phyloP scores from a whole-genome alignment of 139 green algal species.

The Diplosphaera chodatii region DNA sequence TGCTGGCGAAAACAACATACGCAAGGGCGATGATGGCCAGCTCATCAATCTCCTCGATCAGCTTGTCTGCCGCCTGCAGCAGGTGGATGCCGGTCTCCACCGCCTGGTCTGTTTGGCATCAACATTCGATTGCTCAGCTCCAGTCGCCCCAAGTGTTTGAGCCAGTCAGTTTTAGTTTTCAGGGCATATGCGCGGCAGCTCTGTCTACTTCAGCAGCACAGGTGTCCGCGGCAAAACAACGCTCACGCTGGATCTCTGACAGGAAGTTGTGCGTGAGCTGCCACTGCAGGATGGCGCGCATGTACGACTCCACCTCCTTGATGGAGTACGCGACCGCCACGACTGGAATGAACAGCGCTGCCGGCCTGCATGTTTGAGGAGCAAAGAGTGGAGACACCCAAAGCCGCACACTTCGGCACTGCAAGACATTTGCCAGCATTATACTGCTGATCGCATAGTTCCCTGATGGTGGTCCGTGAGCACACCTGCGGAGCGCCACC shows the following conservation, averaged over 20 bases:
- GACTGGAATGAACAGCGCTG: neutral
- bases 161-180: too few relatives aligned
- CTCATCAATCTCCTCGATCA: slow-evolving; percentile 11
- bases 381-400: too few relatives aligned
- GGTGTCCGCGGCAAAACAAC: too few relatives aligned
- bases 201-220: too few relatives aligned
- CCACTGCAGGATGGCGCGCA: neutral
- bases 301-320: neutral
- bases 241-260: neutral
- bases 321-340: neutral
- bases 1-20: slow-evolving; percentile 5
- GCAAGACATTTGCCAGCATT: too few relatives aligned
- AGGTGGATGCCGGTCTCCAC: neutral
- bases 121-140: too few relatives aligned
- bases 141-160: too few relatives aligned
- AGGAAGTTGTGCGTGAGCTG: neutral
- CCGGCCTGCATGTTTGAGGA: neutral
- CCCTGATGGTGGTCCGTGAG: too few relatives aligned
- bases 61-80: neutral
- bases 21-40: slow-evolving; percentile 14
- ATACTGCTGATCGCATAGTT: too few relatives aligned
- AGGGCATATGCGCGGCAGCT: too few relatives aligned
- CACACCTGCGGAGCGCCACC: neutral
- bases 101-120: neutral
- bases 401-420: too few relatives aligned